Percentiles rank a stretch among this genome's conserved stretches.
Conservation (phyloP, 805 yeast genomes). For the Metschnikowia lachancei region DNA sequence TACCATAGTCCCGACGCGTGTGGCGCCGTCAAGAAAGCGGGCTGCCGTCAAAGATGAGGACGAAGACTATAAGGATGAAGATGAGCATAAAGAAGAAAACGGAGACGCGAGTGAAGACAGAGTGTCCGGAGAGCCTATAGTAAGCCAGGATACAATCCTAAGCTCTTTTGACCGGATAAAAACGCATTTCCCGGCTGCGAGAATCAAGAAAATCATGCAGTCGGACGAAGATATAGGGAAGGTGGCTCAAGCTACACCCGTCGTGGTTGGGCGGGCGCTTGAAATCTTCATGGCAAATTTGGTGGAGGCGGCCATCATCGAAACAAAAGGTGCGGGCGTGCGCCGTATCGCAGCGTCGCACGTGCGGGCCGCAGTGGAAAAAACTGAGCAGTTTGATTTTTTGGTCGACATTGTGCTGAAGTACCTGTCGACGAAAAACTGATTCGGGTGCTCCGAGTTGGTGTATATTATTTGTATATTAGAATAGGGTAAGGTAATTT, state of each 20-base stretch:
- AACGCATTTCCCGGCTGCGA: conserved; percentile 87
- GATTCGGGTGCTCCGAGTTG: background rate
- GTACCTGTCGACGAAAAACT: conserved; percentile 46
- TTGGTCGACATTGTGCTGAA: conserved; percentile 71
- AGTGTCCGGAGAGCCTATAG: conserved; percentile 12
- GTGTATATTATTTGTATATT: conserved; percentile 21
- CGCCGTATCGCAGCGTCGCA: conserved; percentile 82
- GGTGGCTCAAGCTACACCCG: conserved; percentile 98
- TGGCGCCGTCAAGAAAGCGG: background rate
- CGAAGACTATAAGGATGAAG: conserved; percentile 6
- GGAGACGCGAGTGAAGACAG: background rate
- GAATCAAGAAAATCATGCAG: conserved; percentile 95
- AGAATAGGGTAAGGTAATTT: conserved; percentile 10
- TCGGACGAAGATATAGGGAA: conserved; percentile 98
- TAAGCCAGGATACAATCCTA: conserved; percentile 33
- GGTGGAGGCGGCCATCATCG: conserved; percentile 77
- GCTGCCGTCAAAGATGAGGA: conserved; percentile 5
- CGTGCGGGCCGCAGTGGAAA: conserved; percentile 76
- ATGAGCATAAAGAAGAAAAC: background rate
- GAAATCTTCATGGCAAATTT: conserved; percentile 88
- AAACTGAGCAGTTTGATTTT: conserved; percentile 90
- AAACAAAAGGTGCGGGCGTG: conserved; percentile 71
- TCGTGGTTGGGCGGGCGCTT: conserved; percentile 93
- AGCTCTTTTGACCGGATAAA: conserved; percentile 51
- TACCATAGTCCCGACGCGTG: conserved; percentile 2